Evolutionary conservation across 495 filamentous ascomycete species (phyloP), one percentile per base, ranked within the genome.

Genomic region (Aspergillus steynii): DNA sequence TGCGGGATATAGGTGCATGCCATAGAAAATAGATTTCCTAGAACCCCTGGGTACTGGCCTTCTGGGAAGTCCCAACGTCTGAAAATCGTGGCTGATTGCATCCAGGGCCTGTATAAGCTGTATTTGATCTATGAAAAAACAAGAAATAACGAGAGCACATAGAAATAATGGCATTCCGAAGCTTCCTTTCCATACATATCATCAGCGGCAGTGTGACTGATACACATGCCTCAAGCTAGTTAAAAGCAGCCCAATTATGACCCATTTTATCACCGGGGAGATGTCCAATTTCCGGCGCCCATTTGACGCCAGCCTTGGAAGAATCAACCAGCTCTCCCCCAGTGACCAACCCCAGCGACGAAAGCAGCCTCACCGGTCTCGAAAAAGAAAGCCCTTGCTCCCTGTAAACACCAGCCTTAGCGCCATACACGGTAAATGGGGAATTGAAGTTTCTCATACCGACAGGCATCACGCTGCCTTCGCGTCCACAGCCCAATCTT

Each of bases 281-380:
- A 50, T 61, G 9, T 34, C 59, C 59, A 50, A 61, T 61, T 42
- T 55, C 29, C 4, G 59, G 59, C 29, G 45, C 50, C 51, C 28
- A 15, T 34, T 34, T 46, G 5, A 29, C 20, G 6, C 29, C 48
- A 27, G 46, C 27, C 29, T 31, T 28, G 14, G 4, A 37, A 25
- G 9, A 9, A 26, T 45, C 34, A 4, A 37, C 37, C 25, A 57
- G 45, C 10, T 1, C 47, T 27, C 37, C 48, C 31, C 48, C 9
- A 26, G 47, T 42, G 50, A 60, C 31, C 46, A 53, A 25, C 20
- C 50, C 58, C 32, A 46, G 10, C 15, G 14, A 29, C 12, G 25
- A 45, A n/a, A 60, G 25, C 2, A 53, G 6, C 4, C 50, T 37
- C 28, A 45, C 47, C 3, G 42, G 29, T 42, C 4, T 12, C 45